phyloP scores from a whole-genome alignment of 495 filamentous ascomycete species.

The Acidomyces sp. region DNA sequence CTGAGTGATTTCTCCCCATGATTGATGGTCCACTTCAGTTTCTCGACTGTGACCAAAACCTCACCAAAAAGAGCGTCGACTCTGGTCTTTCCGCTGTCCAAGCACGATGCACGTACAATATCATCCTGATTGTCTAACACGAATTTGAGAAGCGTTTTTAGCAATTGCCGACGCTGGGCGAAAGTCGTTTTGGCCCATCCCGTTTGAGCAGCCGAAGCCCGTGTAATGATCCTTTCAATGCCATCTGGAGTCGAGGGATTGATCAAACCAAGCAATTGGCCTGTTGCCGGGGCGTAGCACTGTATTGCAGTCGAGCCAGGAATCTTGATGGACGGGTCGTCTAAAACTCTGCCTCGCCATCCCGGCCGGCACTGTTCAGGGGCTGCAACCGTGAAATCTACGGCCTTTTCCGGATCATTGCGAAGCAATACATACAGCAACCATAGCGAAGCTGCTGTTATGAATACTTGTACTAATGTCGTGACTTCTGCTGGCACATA shows the following conservation, averaged over 20 bases:
- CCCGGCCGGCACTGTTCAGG: conserved; percentile 43
- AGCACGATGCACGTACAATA: conserved; percentile 72
- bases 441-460: conserved; percentile 3
- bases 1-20: conserved; percentile 76
- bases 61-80: conserved; percentile 88
- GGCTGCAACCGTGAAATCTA: conserved; percentile 44
- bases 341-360: conserved; percentile 49
- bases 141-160: conserved; percentile 62
- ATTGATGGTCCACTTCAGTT: conserved; percentile 84
- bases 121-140: conserved; percentile 81
- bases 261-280: conserved; percentile 64
- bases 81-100: conserved; percentile 95
- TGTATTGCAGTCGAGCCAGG: conserved; percentile 49
- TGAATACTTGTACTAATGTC: too few species aligned
- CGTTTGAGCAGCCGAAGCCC: conserved; percentile 59
- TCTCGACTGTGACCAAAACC: conserved; percentile 84
- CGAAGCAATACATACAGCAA: conserved; percentile 7
- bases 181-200: conserved; percentile 76
- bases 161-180: conserved; percentile 59
- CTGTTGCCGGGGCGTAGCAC: conserved; percentile 86
- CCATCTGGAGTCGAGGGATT: conserved; percentile 64
- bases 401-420: conserved; percentile 33
- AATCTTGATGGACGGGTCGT: conserved; percentile 39
- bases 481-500: too few species aligned
- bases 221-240: conserved; percentile 67